phyloP scores from a whole-genome alignment of 495 filamentous ascomycete genomes.

The Ascodesmis nigricans region DNA sequence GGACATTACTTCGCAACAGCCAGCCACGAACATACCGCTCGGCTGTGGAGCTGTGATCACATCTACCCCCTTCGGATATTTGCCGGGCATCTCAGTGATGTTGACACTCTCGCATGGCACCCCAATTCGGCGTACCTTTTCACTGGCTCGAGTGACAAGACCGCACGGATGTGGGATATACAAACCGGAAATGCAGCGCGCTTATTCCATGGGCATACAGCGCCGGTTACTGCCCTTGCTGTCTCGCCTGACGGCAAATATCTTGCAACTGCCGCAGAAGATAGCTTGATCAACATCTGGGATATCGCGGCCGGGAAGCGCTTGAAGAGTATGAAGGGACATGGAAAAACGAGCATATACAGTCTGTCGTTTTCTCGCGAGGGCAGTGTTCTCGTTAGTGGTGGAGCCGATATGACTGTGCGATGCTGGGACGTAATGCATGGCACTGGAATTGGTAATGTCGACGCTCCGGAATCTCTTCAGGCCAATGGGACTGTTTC shows the following conservation, averaged over 20 bases:
- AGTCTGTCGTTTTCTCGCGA: conserved; percentile 79
- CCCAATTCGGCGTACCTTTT: conserved; percentile 84
- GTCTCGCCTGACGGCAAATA: conserved; percentile 72
- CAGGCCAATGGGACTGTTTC: conserved; percentile 25
- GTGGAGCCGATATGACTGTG: conserved; percentile 79
- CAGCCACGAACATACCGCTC: conserved; percentile 68
- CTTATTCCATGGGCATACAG: conserved; percentile 76
- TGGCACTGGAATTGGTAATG: conserved; percentile 33
- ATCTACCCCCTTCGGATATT: conserved; percentile 75
- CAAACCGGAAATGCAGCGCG: conserved; percentile 61
- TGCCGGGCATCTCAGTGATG: conserved; percentile 72
- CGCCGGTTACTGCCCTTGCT: conserved; percentile 58
- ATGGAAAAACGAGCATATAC: conserved; percentile 84
- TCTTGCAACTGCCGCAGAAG: conserved; percentile 66
- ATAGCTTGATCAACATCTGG: conserved; percentile 79
- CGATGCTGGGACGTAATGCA: conserved; percentile 66
- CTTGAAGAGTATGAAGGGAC: conserved; percentile 79
- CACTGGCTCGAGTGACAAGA: conserved; percentile 71
- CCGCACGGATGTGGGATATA: conserved; percentile 95
- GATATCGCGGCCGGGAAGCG: conserved; percentile 61
- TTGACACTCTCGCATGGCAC: conserved; percentile 71
- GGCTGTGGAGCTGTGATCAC: conserved; percentile 77
- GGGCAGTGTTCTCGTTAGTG: conserved; percentile 65
- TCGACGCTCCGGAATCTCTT: conserved; percentile 29
- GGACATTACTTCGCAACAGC: conserved; percentile 88